Percentiles rank a stretch among this genome's conserved stretches.
phyloP scores from a whole-genome alignment of 2,329 filamentous ascomycete genomes.

The Fusarium begoniae region DNA sequence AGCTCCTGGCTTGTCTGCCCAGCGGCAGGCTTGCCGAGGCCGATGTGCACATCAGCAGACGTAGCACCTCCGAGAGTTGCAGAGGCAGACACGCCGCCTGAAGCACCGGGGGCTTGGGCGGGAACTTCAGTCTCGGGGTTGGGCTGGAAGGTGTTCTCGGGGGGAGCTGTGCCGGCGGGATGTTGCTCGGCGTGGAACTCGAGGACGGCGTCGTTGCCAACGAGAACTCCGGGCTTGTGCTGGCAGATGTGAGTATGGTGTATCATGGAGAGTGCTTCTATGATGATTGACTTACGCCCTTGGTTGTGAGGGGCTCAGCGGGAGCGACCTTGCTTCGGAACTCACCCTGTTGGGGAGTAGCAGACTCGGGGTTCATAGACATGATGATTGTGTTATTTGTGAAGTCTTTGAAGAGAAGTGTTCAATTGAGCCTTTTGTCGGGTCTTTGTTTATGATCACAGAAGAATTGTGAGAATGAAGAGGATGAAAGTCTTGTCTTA shows the following conservation, averaged over 20 bases:
- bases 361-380: slow-evolving; percentile 62
- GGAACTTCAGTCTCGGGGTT: slow-evolving; percentile 49
- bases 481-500: neutral
- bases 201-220: slow-evolving; percentile 66
- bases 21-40: slow-evolving; percentile 54
- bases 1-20: slow-evolving; percentile 55
- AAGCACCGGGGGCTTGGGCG: slow-evolving; percentile 46
- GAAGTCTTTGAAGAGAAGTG: neutral
- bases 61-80: slow-evolving; percentile 57
- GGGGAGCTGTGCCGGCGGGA: slow-evolving; percentile 71
- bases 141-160: slow-evolving; percentile 51
- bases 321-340: slow-evolving; percentile 62
- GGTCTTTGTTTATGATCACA: neutral
- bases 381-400: slow-evolving; percentile 43
- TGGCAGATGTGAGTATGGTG: slow-evolving; percentile 45
- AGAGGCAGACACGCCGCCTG: slow-evolving; percentile 44
- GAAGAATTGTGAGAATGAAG: neutral
- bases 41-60: slow-evolving; percentile 54
- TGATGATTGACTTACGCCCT: slow-evolving; percentile 57
- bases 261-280: neutral
- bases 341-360: slow-evolving; percentile 61
- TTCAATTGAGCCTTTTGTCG: neutral
- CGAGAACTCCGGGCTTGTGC: slow-evolving; percentile 71
- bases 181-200: slow-evolving; percentile 72
- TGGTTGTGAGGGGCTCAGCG: slow-evolving; percentile 61